Percentiles rank a stretch among this genome's conserved stretches.
These are phyloP conservation scores for Globisporangium uncinulatum DNA, from an alignment of 352 stramenopile species.

Conservation along the genomic window DNA sequence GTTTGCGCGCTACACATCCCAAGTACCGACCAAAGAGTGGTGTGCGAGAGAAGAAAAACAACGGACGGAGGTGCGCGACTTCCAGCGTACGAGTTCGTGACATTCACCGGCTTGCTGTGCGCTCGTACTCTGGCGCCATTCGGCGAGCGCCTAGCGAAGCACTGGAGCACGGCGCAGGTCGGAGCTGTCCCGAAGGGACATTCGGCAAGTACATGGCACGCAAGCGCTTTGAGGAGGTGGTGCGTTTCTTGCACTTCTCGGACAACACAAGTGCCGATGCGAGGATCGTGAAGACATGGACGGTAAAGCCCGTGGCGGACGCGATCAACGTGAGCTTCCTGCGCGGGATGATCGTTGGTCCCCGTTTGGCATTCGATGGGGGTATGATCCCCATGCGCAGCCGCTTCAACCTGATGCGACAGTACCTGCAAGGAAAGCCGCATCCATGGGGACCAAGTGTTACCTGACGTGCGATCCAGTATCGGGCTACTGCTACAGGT, in stretches of 20 bases:
- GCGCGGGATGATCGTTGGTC: background rate
- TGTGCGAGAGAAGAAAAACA: background rate
- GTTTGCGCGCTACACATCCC: background rate
- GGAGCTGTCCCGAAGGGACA: background rate
- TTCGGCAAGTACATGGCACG: background rate
- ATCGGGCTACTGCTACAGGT: conserved; percentile 1
- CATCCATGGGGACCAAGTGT: too few species aligned
- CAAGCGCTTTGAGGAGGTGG: background rate
- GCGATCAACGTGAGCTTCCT: background rate
- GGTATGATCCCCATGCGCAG: conserved; percentile 17
- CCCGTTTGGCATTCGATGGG: conserved; percentile 14
- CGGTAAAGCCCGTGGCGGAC: background rate
- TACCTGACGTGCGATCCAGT: background rate
- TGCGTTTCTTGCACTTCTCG: background rate
- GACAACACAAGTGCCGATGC: background rate
- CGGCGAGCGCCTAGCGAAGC: background rate
- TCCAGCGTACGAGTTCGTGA: background rate
- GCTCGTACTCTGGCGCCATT: too few species aligned
- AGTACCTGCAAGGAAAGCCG: conserved; percentile 16
- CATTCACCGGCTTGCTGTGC: background rate
- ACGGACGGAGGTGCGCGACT: background rate
- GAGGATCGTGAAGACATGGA: conserved; percentile 1
- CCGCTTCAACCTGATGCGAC: background rate
- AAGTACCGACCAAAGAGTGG: background rate
- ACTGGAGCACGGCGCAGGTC: background rate